phyloP scores from a whole-genome alignment of 2,329 filamentous ascomycete species.

The Thermomyces lanuginosus region DNA sequence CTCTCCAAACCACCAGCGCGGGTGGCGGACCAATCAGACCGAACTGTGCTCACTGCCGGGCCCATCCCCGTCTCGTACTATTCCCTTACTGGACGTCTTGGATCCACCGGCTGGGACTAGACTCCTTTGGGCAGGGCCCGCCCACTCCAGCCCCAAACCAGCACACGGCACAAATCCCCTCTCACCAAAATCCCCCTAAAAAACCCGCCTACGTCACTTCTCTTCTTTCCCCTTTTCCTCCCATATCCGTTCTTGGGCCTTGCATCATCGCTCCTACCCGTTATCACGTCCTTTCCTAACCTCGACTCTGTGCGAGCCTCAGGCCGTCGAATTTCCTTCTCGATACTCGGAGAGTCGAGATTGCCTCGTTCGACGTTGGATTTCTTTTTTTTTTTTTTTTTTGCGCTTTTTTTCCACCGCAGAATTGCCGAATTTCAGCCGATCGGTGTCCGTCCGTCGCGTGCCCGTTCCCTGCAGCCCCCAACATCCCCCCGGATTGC shows the following conservation, averaged over 20 bases:
- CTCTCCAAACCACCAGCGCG: conserved; percentile 1
- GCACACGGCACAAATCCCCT: conserved; percentile 6
- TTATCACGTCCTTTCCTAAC: conserved; percentile 6
- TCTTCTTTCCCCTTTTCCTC: conserved; percentile 12
- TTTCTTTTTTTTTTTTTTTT: conserved; percentile 7
- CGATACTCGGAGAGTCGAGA: not conserved
- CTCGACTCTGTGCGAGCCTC: conserved; percentile 9
- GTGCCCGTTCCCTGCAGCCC: conserved; percentile 3
- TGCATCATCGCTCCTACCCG: conserved; percentile 7
- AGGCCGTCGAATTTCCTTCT: conserved; percentile 6
- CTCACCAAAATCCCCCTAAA: conserved; percentile 18
- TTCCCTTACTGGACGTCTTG: conserved; percentile 1
- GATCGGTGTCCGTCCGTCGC: conserved; percentile 2
- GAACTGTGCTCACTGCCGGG: conserved; percentile 3
- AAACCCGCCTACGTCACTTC: conserved; percentile 25
- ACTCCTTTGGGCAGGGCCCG: not conserved
- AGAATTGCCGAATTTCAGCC: conserved; percentile 9
- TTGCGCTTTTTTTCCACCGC: conserved; percentile 9
- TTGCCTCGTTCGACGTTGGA: not conserved
- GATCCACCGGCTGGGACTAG: not conserved
- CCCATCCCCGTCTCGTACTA: conserved; percentile 3
- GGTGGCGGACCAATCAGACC: not conserved
- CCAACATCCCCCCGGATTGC: conserved; percentile 6
- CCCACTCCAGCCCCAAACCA: conserved; percentile 1
- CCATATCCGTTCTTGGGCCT: conserved; percentile 7